Base-by-base conservation (phyloP, 305 asterid genomes). In the Fraxinus sp. region DNA sequence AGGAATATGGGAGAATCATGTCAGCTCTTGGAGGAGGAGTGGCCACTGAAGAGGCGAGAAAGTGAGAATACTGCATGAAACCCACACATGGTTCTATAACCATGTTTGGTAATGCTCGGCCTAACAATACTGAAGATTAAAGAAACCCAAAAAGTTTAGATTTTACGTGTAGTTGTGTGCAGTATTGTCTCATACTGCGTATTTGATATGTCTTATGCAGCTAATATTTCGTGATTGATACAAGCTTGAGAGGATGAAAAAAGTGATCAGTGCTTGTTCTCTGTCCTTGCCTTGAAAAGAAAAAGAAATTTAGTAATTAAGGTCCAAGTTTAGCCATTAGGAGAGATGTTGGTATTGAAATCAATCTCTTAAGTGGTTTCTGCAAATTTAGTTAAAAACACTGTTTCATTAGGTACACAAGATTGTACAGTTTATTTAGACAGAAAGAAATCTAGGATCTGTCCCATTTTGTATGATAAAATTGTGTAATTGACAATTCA, bases 1-100 rank as follows among this genome's bases (percentile, higher is more conserved):
- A 86, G 92, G 84, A 89, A 88, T 79, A 36, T 87, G 22, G 94
- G 92, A 79, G 88, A 87, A 74, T 62, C 90, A 10, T 84, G 81
- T 81, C 87, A 84, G 88, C 79, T 77, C 39, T 13, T 52, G 73
- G 88, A 82, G 28, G 88, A 82, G 28, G 86, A 84, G 6, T 77
- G 78, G 80, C 83, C 86, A 10, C 36, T 80, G 76, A 82, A 82
- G 62, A 81, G 74, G 55, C 84, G 62, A 81, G 90, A 84, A 81
- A 80, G 82, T 24, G 82, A 84, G 79, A 82, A 83, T 62, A 71
- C 79, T n/a, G 71, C 84, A 18, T 83, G 76, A 84, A 33, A 10
- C 75, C 39, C 39, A 70, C 75, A 14, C 41, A 70, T 28, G 41
- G 37, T 28, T 10, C 3, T 24, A 32, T 10, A 30, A 13, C 11